Evolutionary conservation across 2,329 filamentous ascomycete genomes (phyloP).

Genomic region (Thielaviopsis euricoi): DNA sequence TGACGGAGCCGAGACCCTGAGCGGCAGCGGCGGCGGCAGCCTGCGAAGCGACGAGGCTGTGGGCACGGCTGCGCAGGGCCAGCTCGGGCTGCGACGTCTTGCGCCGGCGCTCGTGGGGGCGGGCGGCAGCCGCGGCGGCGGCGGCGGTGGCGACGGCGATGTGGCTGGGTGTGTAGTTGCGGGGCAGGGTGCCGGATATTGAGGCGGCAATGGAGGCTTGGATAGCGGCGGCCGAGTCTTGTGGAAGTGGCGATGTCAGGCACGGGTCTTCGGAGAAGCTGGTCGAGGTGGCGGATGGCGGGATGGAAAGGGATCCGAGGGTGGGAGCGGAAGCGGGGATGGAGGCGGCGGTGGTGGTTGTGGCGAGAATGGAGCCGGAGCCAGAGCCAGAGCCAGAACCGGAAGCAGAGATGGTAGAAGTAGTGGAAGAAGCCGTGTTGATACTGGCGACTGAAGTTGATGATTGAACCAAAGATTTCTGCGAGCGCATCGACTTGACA

Average conservation of each 20-base stretch:
- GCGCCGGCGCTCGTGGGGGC: constrained; percentile 34
- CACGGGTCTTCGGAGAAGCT: background rate
- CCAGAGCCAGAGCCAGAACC: background rate
- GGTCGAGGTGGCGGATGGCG: background rate
- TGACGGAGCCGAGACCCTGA: constrained; percentile 29
- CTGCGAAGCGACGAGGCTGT: constrained; percentile 21
- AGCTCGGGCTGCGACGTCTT: constrained; percentile 36
- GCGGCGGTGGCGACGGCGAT: constrained; percentile 18
- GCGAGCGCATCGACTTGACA: constrained; percentile 10
- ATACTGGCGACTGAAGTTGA: background rate
- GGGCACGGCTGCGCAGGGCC: constrained; percentile 37
- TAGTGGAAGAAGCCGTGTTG: background rate
- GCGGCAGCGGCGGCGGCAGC: constrained; percentile 22
- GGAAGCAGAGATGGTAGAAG: background rate
- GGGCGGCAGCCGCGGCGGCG: too few relatives aligned
- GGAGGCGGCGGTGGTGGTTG: background rate
- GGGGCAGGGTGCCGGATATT: constrained; percentile 25
- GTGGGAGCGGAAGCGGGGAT: too few relatives aligned
- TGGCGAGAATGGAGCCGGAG: background rate
- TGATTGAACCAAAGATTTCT: background rate
- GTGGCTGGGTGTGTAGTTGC: constrained; percentile 47
- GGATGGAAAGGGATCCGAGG: background rate
- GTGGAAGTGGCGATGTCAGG: background rate
- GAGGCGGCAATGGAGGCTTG: constrained; percentile 15
- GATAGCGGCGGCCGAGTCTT: constrained; percentile 2